Conservation (phyloP, 2,329 filamentous ascomycete genomes). For the Fusarium sp. region DNA sequence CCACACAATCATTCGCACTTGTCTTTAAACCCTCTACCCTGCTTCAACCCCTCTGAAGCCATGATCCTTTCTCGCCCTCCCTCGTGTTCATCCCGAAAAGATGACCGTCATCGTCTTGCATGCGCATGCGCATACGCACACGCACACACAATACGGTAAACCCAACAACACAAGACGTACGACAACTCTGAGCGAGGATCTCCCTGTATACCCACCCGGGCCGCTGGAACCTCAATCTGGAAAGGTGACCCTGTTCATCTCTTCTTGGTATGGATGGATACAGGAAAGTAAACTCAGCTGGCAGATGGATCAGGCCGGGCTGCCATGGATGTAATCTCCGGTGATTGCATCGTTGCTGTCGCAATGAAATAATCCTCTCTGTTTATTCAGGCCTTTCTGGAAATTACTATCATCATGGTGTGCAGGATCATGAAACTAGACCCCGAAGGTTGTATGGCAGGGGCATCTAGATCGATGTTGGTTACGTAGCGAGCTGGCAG, state of each 20-base stretch:
- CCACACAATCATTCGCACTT: background rate
- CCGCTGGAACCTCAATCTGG: conserved; percentile 37
- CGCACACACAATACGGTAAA: background rate
- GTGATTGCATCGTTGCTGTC: conserved; percentile 36
- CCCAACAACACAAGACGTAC: conserved; percentile 29
- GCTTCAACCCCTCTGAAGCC: background rate
- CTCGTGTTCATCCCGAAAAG: conserved; percentile 27
- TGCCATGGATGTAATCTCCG: conserved; percentile 39
- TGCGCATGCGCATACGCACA: conserved; percentile 7
- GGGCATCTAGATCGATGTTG: conserved; percentile 25
- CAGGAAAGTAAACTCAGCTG: conserved; percentile 29
- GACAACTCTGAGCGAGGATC: conserved; percentile 30
- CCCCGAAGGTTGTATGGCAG: conserved; percentile 25
- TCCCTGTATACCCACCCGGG: conserved; percentile 36
- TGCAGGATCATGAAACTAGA: conserved; percentile 38
- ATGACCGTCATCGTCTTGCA: conserved; percentile 10
- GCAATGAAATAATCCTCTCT: conserved; percentile 32
- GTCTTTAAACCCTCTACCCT: background rate
- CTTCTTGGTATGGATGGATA: conserved; percentile 3
- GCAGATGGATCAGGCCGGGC: conserved; percentile 19
- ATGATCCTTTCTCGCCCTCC: conserved; percentile 16
- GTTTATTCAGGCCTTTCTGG: conserved; percentile 28
- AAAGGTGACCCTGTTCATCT: conserved; percentile 36
- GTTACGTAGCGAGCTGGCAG: conserved; percentile 24
- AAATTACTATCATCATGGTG: conserved; percentile 39